Percentiles rank a stretch among this genome's conserved stretches.
These are phyloP conservation scores for Phyllosticta citriasiana DNA, from an alignment of 2,329 filamentous ascomycete genomes.

Conservation along the genomic window DNA sequence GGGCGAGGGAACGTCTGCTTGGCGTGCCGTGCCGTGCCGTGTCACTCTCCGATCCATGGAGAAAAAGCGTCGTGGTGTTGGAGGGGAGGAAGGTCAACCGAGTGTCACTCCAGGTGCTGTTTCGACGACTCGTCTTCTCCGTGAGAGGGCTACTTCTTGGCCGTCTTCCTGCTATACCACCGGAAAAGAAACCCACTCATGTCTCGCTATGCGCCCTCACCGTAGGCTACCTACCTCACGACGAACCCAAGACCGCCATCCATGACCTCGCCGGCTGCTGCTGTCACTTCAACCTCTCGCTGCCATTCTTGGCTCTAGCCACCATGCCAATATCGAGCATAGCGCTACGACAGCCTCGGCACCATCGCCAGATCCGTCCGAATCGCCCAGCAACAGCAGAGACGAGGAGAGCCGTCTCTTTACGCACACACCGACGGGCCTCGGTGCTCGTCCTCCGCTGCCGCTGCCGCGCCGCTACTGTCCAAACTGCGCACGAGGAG, in stretches of 20 bases:
- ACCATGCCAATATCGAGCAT: background rate
- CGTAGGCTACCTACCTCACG: background rate
- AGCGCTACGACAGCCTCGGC: background rate
- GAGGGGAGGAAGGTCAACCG: background rate
- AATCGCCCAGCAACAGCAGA: too few relatives aligned
- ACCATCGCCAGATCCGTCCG: background rate
- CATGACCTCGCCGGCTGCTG: background rate
- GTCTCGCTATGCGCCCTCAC: background rate
- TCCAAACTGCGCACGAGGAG: too few relatives aligned
- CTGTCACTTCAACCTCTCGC: background rate
- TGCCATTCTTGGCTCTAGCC: background rate
- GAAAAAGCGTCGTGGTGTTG: too few relatives aligned
- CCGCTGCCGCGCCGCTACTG: too few relatives aligned
- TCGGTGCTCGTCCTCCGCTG: too few relatives aligned
- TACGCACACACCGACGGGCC: too few relatives aligned
- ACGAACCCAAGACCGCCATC: background rate
- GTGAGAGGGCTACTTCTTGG: background rate
- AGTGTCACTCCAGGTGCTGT: background rate
- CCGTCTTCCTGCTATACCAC: background rate
- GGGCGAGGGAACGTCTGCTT: conserved; percentile 1
- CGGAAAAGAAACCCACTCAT: background rate
- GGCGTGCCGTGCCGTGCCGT: background rate
- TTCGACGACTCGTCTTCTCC: background rate
- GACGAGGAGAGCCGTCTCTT: too few relatives aligned
- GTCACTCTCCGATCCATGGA: background rate